Evolutionary conservation across 257 asterid genomes (phyloP), one percentile per base, ranked within the genome.

Genomic region (Nicotiana tomentosiformis): DNA sequence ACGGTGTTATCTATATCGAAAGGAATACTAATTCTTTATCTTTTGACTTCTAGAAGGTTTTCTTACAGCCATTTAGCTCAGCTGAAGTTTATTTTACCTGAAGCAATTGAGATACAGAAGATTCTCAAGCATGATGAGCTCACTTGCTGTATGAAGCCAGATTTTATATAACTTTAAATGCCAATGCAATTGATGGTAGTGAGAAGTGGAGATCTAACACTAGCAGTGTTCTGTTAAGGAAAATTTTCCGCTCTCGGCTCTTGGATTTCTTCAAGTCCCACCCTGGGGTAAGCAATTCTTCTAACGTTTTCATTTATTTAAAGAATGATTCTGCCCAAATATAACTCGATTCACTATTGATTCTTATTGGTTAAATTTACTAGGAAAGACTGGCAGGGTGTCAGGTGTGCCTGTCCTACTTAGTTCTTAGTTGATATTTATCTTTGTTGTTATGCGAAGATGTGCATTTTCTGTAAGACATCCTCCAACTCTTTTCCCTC

Each of bases 101-200:
- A 92, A 89, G 97, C 91, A 51, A 89, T 96, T 80, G 91, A 87
- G 86, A 18, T 96, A 17, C 92, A 90, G 89, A 94, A 90, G 87
- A 82, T 86, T 43, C 90, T 91, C 78, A 85, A 64, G 64, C 89
- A 53, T 18, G 99, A 96, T 68, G 99, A 93, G 82, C 88, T 79
- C 76, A 93, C 97, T 1, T 43, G 89, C 78, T 93, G 97, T 85
- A 92, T 94, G 98, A 92, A 85, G 86, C 97, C 98, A 0, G 97
- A 91, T 83, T 89, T 80, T 76, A 67, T 60, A 23, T 88, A 65
- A 49, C 81, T 5, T 64, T 87, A 72, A 69, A 86, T 82, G 84
- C 60, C 26, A 84, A 89, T 83, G 90, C 93, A 0, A 10, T 88
- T 78, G 83, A 77, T 77, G 32, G 29, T 46, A 60, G 77, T 12